A percentile compares a stretch with the other conserved stretches of the same genome.
Evolutionary conservation across 2,329 filamentous ascomycete genomes (phyloP).

Genomic region (Diaporthe longicolla): DNA sequence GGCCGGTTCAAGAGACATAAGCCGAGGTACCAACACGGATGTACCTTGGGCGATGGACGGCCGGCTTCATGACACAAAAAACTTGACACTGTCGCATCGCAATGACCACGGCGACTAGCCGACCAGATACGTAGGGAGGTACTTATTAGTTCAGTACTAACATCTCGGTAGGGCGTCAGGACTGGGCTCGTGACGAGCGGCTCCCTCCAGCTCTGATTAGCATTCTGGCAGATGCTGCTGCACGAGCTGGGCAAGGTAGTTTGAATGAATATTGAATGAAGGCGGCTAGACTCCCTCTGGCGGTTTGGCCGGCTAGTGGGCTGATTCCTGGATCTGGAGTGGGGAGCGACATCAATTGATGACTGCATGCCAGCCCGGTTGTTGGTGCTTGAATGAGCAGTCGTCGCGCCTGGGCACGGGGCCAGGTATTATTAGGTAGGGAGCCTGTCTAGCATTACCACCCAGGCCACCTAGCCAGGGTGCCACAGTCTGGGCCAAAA

Average conservation of each 20-base stretch:
- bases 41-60: conserved; percentile 12
- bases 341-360: conserved; percentile 25
- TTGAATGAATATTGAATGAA: background rate
- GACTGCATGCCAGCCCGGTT: background rate
- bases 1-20: background rate
- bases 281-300: background rate
- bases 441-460: background rate
- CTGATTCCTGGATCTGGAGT: conserved; percentile 22
- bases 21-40: conserved; percentile 26
- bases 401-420: background rate
- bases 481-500: conserved; percentile 20
- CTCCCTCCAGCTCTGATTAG: background rate
- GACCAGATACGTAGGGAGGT: background rate
- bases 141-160: background rate
- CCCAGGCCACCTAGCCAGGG: background rate
- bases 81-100: conserved; percentile 31
- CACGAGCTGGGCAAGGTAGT: background rate
- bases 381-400: background rate
- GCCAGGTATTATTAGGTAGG: background rate
- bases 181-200: background rate
- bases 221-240: background rate
- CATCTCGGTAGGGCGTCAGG: background rate
- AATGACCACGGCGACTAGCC: conserved; percentile 1
- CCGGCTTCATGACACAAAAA: conserved; percentile 28
- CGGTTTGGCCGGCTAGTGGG: conserved; percentile 7